Evolutionary conservation across 768 basidiomycete genomes (phyloP).

Genomic region (Mrakia hoshinonis): DNA sequence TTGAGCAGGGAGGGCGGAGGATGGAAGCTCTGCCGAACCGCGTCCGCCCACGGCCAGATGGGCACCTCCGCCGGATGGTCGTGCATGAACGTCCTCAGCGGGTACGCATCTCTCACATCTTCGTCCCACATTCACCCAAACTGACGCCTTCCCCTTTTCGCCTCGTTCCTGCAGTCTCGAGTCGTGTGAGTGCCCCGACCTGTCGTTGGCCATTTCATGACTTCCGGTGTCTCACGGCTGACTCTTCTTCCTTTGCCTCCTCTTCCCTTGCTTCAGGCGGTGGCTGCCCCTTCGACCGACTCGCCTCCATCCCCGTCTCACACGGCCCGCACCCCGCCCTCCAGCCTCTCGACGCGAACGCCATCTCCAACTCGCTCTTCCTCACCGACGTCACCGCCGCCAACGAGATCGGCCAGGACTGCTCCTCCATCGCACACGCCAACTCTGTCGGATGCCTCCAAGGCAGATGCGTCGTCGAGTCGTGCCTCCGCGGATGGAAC

Average conservation of each 20-base stretch:
- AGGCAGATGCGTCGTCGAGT: conserved; percentile 14
- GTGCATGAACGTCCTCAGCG: conserved; percentile 2
- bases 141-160: neutral
- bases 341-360: conserved; percentile 2
- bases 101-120: neutral
- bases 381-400: neutral
- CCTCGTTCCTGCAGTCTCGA: neutral
- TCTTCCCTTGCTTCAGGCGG: neutral
- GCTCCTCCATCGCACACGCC: conserved; percentile 23
- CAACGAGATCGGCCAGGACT: conserved; percentile 6
- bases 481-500: conserved; percentile 3
- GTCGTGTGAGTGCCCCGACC: neutral
- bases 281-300: neutral
- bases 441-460: neutral
- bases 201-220: neutral
- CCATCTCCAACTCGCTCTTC: neutral
- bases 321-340: neutral
- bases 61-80: neutral
- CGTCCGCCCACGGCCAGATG: neutral
- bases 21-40: conserved; percentile 2
- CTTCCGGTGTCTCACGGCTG: neutral
- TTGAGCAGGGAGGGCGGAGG: neutral
- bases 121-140: neutral
- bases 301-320: neutral
- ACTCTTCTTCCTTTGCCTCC: neutral